phyloP scores from a whole-genome alignment of 495 filamentous ascomycete species.

The Evernia prunastri region DNA sequence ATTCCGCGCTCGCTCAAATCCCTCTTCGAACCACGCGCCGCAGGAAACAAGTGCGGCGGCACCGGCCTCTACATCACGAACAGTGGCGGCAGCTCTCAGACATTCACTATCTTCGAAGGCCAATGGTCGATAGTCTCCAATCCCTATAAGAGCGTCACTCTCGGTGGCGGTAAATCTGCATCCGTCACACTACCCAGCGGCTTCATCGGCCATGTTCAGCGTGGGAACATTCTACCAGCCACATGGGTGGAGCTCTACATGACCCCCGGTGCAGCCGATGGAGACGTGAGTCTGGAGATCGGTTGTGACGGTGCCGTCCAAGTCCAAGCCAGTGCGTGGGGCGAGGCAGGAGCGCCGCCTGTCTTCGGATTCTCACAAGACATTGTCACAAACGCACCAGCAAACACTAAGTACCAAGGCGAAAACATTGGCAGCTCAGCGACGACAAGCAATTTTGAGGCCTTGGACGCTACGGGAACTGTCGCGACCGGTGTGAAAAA shows the following conservation, averaged over 20 bases:
- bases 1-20: background rate
- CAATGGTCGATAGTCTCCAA: background rate
- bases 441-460: background rate
- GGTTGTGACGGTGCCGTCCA: background rate
- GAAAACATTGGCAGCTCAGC: background rate
- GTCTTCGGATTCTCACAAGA: background rate
- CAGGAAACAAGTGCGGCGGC: background rate
- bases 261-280: background rate
- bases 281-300: background rate
- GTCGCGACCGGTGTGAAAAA: background rate
- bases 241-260: background rate
- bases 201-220: background rate
- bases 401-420: background rate
- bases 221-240: background rate
- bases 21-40: background rate
- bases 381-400: background rate
- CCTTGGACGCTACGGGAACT: background rate
- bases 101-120: background rate
- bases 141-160: background rate
- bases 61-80: conserved; percentile 1
- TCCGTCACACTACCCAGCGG: background rate
- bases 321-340: background rate
- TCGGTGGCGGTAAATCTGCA: background rate
- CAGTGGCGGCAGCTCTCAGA: background rate
- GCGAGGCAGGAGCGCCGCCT: background rate